Evolutionary conservation across 1,139 yeast genomes (phyloP), one percentile per base, ranked within the genome.

Genomic region (Pichia sp.): DNA sequence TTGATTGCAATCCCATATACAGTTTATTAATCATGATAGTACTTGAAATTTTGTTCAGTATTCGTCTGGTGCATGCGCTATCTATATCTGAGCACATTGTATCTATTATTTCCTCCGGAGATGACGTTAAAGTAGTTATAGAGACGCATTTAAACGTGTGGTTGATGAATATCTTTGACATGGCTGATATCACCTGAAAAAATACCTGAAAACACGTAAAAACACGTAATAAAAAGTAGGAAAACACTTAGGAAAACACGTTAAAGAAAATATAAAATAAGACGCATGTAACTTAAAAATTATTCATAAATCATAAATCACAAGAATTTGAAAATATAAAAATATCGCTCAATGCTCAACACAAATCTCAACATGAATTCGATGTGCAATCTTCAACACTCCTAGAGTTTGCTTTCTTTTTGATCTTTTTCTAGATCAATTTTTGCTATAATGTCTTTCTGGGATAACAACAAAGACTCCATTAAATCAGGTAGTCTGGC

Each of bases 391-490:
- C 34, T 31, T 31, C n/a, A 14, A 31, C 34, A 31, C n/a, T 14
- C 1, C 5, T 14, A 14, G n/a, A 13, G 5, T 30, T 28, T 11
- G 11, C 19, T 34, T 10, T 10, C n/a, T 34, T 19, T 19, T 18
- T 18, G 7, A 9, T 25, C 3, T 2, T 2, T 6, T 19, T 30
- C 13, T 33, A 16, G 30, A 19, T 33, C 19, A 11, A 18, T 4
- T 25, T 3, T 16, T 10, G 7, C n/a, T 10, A 6, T 54, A 59
- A 60, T 56, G 45, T 71, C 81, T 5, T 79, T 77, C 58, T 79
- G 83, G 83, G 81, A 77, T 31, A 73, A 75, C 55, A 75, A 79
- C 62, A 78, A 78, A 56, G 83, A 67, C 48, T 59, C 74, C 0
- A 70, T 79, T 62, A 77, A 76, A 53, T 60, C 75, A 1, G 82